Evolutionary conservation across 2,329 filamentous ascomycete species (phyloP), one percentile per base, ranked within the genome.

Genomic region (Colletotrichum lupini): DNA sequence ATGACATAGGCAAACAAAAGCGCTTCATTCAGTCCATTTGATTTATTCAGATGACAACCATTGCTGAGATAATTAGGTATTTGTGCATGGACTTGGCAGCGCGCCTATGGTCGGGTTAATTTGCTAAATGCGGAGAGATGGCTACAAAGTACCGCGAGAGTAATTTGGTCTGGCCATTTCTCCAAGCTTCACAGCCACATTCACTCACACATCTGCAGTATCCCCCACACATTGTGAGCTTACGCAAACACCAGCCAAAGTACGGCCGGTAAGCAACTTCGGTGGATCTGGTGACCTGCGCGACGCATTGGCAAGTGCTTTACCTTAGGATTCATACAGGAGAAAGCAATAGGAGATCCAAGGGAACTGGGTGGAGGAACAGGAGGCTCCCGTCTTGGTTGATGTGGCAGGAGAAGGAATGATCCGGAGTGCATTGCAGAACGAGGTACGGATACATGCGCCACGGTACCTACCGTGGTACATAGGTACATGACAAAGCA

Each of bases 141-240:
- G 24, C 42, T 26, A 16, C 37, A 22, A 16, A 55, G 30, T 37
- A 24, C 32, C 12, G 37, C 22, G 62, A 65, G 52, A 55, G 49
- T 53, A 56, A 28, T 55, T 30, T 37, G 26, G n/a, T 49, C 66
- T 37, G 37, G n/a, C 30, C 24, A 49, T 49, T 37, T 66, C 49
- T 30, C 70, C 60, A 65, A 61, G 60, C 60, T 61, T 65, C 67
- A 73, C 70, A 73, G 67, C 70, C 70, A 70, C 70, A 65, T 42
- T 32, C 32, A 32, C n/a, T 28, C 63, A 53, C 22, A 49, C 57
- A 35, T 26, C 42, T 32, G 58, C 53, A 24, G 12, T 7, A n/a
- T 57, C 32, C 16, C 30, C 19, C 11, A 24, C 49, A 9, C 24
- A 5, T 14, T 1, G 52, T 52, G 12, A 35, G 14, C 24, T 49